Evolutionary conservation across 2,329 filamentous ascomycete species (phyloP), one percentile per base, ranked within the genome.

Genomic region (Onygenales sp.): DNA sequence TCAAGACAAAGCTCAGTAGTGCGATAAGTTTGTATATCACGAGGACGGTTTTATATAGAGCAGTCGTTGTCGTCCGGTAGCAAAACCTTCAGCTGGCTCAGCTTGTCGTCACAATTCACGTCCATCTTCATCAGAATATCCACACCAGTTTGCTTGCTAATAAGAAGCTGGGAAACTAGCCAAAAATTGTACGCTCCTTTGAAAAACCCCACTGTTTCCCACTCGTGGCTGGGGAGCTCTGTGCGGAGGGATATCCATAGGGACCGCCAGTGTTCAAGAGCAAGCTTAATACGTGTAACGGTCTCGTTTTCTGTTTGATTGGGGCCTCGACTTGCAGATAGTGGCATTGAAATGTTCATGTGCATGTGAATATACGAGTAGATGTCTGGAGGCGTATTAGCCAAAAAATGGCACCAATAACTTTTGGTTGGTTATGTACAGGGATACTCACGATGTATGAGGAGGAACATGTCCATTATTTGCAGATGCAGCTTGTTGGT

Each of bases 71-170:
- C 43, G 11, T 45, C 42, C 8, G 50, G 43, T 9, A 52, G 33
- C 13, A 52, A 43, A 27, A 72, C 69, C 41, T 69, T 72, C 50
- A 73, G 57, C 53, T 71, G 70, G 48, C 69, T 63, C 41, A 73
- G 54, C 52, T 72, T 72, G 58, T 73, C 71, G 49, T 72, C 70
- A 38, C 71, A 73, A 50, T 69, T 69, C n/a, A 73, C 68, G 47
- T 72, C 71, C 69, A 72, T 72, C 45, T 62, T 63, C 64, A 72
- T 72, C 8, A 72, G 65, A 11, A 73, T 68, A 51, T 73, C 70
- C n/a, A 72, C 64, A 7, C 68, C 68, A 52, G 72, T 66, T 45
- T 71, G 71, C 39, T 70, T 70, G 17, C 67, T 72, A 55, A 72
- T 66, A 11, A 73, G 65, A 3, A 72, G 58, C 46, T 71, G 68